Evolutionary conservation across 2,329 filamentous ascomycete genomes (phyloP), one percentile per base, ranked within the genome.

Genomic region (Rhytidhysteron rufulum): DNA sequence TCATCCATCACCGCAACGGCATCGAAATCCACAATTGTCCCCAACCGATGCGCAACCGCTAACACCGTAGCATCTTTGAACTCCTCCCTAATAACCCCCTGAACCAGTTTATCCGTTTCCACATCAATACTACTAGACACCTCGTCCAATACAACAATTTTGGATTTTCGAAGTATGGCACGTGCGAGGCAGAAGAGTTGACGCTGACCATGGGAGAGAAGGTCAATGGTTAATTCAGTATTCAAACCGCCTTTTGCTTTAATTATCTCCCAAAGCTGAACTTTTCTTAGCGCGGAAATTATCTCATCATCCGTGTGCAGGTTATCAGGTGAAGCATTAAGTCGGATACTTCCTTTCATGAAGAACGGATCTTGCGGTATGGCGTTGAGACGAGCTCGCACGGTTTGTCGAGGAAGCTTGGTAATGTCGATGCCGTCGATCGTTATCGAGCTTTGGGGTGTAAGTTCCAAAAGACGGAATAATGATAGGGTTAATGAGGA

Each of bases 101-200:
- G 74, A 62, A 82, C 79, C 20, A 70, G 62, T 24, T 69, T 65
- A 47, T 82, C 79, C 3, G 78, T 82, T 41, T 69, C 71, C 13
- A 65, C 60, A 52, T 82, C 79, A 16, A 82, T 70, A 39, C 71
- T 76, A 31, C 48, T 40, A 20, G 39, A 52, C 7, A 44, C 45
- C 33, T 54, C 51, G 22, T 54, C 53, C 24, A 54, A 24, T 6
- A 58, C 31, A 24, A 58, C 18, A 13, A 58, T 45, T 4, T 47
- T 47, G 18, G 47, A 39, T 32, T 78, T 67, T 5, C 70, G 65
- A 19, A 82, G 68, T 10, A 82, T 59, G 13, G 57, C 57, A 8
- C 77, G 65, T 1, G 78, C 78, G 3, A 82, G 64, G 8, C 75
- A 75, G 29, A 82, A 62, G 3, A 78, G 67, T 51, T 82, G 78